Evolutionary conservation across 1,139 yeast species (phyloP).

Genomic region (Kurtzmaniella natalensis): DNA sequence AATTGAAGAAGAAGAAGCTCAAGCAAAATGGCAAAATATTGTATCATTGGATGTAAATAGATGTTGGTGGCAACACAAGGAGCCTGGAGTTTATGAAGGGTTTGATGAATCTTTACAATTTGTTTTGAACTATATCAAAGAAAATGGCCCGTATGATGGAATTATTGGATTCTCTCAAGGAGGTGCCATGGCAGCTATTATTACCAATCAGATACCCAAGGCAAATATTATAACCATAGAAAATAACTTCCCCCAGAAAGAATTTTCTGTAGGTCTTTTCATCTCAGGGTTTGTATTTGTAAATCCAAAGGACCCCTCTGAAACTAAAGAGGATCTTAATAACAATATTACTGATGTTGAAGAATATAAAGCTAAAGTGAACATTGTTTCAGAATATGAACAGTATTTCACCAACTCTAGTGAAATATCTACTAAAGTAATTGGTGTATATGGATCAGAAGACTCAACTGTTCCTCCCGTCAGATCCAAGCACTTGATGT

Average conservation of each 20-base stretch:
- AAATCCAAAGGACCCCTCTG: conserved; percentile 20
- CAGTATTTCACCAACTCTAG: conserved; percentile 17
- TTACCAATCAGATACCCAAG: conserved; percentile 64
- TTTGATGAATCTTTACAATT: conserved; percentile 29
- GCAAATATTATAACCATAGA: conserved; percentile 83
- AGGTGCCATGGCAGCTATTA: conserved; percentile 70
- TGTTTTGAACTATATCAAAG: conserved; percentile 51
- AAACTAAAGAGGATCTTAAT: conserved; percentile 17
- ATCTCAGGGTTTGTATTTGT: conserved; percentile 59
- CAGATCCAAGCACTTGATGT: conserved; percentile 23
- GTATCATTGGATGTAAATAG: conserved; percentile 49
- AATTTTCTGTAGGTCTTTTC: conserved; percentile 44
- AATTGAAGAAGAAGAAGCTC: conserved; percentile 22
- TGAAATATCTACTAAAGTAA: conserved; percentile 18
- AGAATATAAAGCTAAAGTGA: conserved; percentile 14
- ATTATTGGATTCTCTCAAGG: conserved; percentile 92
- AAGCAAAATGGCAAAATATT: conserved; percentile 21
- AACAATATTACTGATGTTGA: conserved; percentile 17
- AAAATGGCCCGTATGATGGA: conserved; percentile 86
- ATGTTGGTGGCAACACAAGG: conserved; percentile 39
- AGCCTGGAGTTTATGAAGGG: conserved; percentile 29
- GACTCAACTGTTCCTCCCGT: conserved; percentile 34
- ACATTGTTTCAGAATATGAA: conserved; percentile 13
- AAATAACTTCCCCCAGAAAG: conserved; percentile 38
- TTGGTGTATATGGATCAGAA: conserved; percentile 27